Evolutionary conservation across 352 stramenopile species (phyloP), one percentile per base, ranked within the genome.

Genomic region (Pythium plurisporium): DNA sequence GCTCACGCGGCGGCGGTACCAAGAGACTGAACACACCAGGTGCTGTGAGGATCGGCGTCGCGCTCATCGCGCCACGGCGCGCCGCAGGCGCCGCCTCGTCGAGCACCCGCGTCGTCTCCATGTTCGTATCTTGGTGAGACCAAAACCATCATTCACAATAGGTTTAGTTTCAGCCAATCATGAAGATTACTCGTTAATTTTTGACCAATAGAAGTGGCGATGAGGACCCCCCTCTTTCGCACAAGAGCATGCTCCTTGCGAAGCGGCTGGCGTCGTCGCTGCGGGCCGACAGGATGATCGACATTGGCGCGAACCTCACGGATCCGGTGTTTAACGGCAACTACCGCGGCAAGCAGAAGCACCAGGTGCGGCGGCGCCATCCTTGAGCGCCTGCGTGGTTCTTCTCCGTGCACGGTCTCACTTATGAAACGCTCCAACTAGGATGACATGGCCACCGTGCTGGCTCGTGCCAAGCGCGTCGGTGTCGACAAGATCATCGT

Each of bases 401-500:
- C n/a, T n/a, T n/a, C n/a, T n/a, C n/a, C n/a, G n/a, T n/a, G n/a
- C n/a, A 31, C 20, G 34, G 33, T 36, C 10, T 42, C 34, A 12
- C 38, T 44, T 25, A 14, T 45, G 38, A 8, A 3, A 8, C 8
- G 11, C 31, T 20, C 12, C 19, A 8, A 9, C 5, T 40, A 89
- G 79, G 69, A 70, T 54, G 95, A 99, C 72, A 75, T 98, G 23
- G 66, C 88, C 26, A 57, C 72, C 1, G 78, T 99, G 44, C 55
- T 99, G 9, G 59, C 82, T 52, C 89, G 96, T 45, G 86, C 95
- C 17, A 86, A 86, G 31, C 34, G 63, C 19, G 72, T 70, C 11
- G 86, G 91, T n/a, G 86, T 98, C 19, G 73, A 95, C 8, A 89
- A 92, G 55, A 92, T 98, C 48, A 94, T 98, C 37, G 64, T 96